These are phyloP conservation scores for Medicago truncatula DNA, from an alignment of 306 rosid species.

Conservation along the genomic window MtrunA17r5.0-ANR NC_053049.1:13498501-13499000, in stretches of 20 bases:
- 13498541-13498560: conserved; percentile 98
- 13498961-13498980: too few species aligned
- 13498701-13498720: neutral
- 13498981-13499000: too few species aligned
- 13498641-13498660: neutral
- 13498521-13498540: conserved; percentile 95
- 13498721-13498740: neutral
- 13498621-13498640: neutral
- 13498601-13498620: conserved; percentile 9
- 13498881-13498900: too few species aligned
- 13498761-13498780: neutral
- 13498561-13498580: conserved; percentile 77
- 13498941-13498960: too few species aligned
- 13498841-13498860: too few species aligned
- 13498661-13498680: neutral
- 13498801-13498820: too few species aligned
- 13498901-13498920: too few species aligned
- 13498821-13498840: too few species aligned
- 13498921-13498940: too few species aligned
- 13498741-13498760: neutral
- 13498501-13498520: conserved; percentile 93
- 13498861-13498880: too few species aligned
- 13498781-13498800: neutral
- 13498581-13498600: conserved; percentile 25
- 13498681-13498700: neutral